Base-by-base conservation (phyloP, 2,329 filamentous ascomycete species). In the Claviceps capensis region DNA sequence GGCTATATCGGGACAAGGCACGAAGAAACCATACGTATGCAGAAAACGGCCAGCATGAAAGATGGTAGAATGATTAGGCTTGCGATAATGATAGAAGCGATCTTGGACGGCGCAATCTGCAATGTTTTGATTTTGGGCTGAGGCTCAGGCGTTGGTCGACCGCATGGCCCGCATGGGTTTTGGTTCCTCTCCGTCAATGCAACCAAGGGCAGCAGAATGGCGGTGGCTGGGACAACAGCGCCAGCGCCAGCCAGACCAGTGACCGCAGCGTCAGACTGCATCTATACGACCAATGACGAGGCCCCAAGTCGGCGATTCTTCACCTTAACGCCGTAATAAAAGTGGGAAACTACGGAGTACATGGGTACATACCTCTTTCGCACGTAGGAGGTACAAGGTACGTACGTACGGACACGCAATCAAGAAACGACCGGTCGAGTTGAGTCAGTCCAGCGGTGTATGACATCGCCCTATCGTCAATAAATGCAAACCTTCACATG, bases 121-220 rank as follows among this genome's bases (percentile, higher is more conserved):
- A 49, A 49, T 47, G 52, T 52, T 54, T 49, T 54, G 50, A 50
- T 54, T 50, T 52, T 52, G 53, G 53, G 53, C 53, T 36, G 47
- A 47, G 46, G 50, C 49, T 52, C 50, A 52, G 53, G 47, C 34
- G 36, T 26, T 44, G 47, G 42, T 46, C 48, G 23, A 38, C 37
- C 48, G 5, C 14, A 13, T 23, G 11, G 13, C 17, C 22, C 17
- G 38, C 38, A 41, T 41, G 38, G n/a, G 17, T 41, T 17, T 26
- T 4, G 38, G 38, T 41, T 41, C 41, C 41, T 42, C 41, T 41
- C 14, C 3, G 16, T 41, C 16, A 41, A 43, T 43, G 41, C 17
- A 19, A 19, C 17, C 17, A 19, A 23, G 23, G 5, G 6, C 5
- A 7, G 23, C 23, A 19, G 23, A 46, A 46, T n/a, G 30, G 44